Evolutionary conservation across 2,329 filamentous ascomycete species (phyloP), one percentile per base, ranked within the genome.

Genomic region (Phoma herbarum): DNA sequence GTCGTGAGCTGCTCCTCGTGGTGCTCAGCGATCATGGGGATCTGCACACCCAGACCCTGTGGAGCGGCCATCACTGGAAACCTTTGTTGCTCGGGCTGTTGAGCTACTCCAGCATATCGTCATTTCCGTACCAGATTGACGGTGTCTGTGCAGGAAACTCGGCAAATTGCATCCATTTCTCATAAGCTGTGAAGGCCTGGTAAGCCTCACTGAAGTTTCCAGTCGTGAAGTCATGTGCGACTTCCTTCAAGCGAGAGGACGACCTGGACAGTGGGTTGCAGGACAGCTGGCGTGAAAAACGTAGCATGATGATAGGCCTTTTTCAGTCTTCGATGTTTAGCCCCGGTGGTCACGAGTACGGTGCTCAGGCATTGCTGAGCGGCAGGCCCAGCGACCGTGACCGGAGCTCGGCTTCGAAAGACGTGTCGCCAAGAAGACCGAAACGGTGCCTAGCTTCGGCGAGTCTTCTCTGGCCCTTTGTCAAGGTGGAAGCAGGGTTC

Each of bases 301-400:
- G n/a, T 25, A n/a, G 42, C 14, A 42, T 31, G n/a, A 23, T 51
- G 25, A 31, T 14, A 31, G 14, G 6, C 22, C 41, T 53, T 29
- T 41, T 16, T n/a, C 23, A 46, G 11, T n/a, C 23, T 25, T 45
- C 18, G 25, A 45, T 29, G 11, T 39, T 29, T 23, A 29, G 25
- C 31, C 12, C 26, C 11, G 23, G 31, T 54, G 52, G 23, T n/a
- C 25, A 14, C 23, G 50, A 53, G 51, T 41, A 53, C 46, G 39
- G 43, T 16, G 33, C 6, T 25, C 20, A 20, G 45, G n/a, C 14
- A 45, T 18, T 39, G 33, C 31, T 28, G 25, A 41, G 33, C 23
- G 41, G 20, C 12, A 45, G 28, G 5, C 41, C 16, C 42, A 46
- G 39, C 23, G 46, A 23, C 31, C 31, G 29, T 46, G 51, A 29